Conservation (phyloP, 495 filamentous ascomycete species). For the Pyronema omphalodes region DNA sequence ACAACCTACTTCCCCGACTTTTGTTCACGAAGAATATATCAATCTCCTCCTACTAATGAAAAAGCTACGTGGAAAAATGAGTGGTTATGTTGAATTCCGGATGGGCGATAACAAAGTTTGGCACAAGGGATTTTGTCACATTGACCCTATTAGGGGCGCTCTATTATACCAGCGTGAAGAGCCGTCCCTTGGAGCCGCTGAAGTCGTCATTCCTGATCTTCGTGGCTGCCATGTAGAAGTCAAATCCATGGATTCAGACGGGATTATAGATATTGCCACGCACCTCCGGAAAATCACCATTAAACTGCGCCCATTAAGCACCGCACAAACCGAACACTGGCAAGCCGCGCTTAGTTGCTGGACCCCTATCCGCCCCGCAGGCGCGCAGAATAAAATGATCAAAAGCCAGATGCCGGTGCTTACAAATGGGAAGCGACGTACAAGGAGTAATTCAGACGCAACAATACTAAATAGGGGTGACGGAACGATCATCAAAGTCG, state of each 20-base stretch:
- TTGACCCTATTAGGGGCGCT: constrained; percentile 46
- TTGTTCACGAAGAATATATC: constrained; percentile 35
- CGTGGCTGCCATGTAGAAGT: constrained; percentile 66
- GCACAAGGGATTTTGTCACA: constrained; percentile 43
- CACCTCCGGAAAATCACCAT: constrained; percentile 50
- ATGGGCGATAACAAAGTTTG: constrained; percentile 36
- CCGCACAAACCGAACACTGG: constrained; percentile 74
- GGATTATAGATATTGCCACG: constrained; percentile 56
- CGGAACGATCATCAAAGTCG: constrained; percentile 87
- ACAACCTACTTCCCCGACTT: not conserved
- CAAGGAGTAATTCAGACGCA: constrained; percentile 39
- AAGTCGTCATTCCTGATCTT: constrained; percentile 52
- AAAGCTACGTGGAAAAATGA: constrained; percentile 48
- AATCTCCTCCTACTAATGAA: constrained; percentile 51
- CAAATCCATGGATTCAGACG: constrained; percentile 44
- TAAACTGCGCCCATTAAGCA: constrained; percentile 52
- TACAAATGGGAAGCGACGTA: constrained; percentile 35
- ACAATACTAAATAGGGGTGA: constrained; percentile 40
- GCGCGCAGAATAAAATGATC: constrained; percentile 53
- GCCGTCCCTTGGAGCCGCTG: constrained; percentile 30
- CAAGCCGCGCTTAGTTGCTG: constrained; percentile 83
- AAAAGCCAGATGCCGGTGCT: constrained; percentile 37
- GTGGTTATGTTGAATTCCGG: constrained; percentile 48
- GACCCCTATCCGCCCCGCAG: constrained; percentile 70
- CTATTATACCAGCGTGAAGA: constrained; percentile 41